A percentile compares a stretch with the other conserved stretches of the same genome.
Conservation (phyloP, 192 early-diverging fungal genomes). For the Gamsiella multidivaricata region DNA sequence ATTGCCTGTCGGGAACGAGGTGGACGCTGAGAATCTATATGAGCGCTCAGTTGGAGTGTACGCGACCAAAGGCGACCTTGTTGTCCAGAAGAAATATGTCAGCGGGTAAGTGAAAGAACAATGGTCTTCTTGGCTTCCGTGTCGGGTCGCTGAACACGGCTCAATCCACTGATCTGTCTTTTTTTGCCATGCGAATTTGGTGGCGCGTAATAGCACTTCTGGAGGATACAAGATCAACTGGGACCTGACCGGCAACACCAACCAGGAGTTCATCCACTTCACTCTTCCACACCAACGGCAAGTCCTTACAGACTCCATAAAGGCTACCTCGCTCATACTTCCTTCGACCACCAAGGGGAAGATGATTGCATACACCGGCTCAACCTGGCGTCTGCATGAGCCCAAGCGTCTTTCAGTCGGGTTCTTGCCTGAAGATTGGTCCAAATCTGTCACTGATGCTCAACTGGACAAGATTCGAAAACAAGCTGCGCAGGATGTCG, state of each 20-base stretch:
- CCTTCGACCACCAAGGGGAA: conserved; percentile 44
- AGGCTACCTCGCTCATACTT: conserved; percentile 16
- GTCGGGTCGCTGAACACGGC: too few species aligned
- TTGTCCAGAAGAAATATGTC: conserved; percentile 21
- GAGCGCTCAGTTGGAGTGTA: conserved; percentile 35
- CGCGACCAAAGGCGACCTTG: conserved; percentile 22
- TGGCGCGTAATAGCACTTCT: background rate
- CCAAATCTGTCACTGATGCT: conserved; percentile 3
- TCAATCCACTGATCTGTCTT: background rate
- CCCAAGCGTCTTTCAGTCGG: conserved; percentile 15
- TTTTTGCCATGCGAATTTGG: background rate
- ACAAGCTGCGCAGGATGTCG: conserved; percentile 28
- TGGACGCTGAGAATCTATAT: conserved; percentile 21
- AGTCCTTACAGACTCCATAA: conserved; percentile 17
- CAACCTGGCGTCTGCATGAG: conserved; percentile 33
- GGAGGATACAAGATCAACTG: conserved; percentile 49
- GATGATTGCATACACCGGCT: conserved; percentile 44
- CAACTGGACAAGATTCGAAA: conserved; percentile 13
- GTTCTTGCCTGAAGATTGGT: conserved; percentile 33
- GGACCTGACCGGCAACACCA: conserved; percentile 19
- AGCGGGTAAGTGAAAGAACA: conserved; percentile 2
- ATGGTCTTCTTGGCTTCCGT: background rate
- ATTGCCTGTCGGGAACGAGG: conserved; percentile 27
- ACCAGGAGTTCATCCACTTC: conserved; percentile 29
- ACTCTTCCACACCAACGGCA: conserved; percentile 45